Conservation (phyloP, 495 filamentous ascomycete species). For the Penicillium desertorum region DNA sequence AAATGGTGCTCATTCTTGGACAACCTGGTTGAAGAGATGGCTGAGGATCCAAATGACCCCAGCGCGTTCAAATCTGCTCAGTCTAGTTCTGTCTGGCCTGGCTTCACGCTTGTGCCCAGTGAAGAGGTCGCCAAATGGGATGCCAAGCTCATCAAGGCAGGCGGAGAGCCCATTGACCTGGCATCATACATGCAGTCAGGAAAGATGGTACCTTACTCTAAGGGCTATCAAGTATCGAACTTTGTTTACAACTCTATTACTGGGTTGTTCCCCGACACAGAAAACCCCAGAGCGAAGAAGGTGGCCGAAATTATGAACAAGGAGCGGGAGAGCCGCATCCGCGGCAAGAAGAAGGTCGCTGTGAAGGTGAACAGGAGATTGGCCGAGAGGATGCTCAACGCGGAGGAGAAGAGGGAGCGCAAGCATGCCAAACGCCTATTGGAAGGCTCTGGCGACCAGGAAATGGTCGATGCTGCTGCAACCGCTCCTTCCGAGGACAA, state of each 20-base stretch:
- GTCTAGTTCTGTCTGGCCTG: constrained; percentile 83
- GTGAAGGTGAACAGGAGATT: constrained; percentile 84
- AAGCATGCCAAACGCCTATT: constrained; percentile 59
- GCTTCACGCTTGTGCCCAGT: constrained; percentile 94
- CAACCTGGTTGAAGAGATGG: constrained; percentile 97
- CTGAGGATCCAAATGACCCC: constrained; percentile 71
- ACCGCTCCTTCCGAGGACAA: constrained; percentile 31
- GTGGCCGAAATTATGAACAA: constrained; percentile 91
- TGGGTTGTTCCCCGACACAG: constrained; percentile 4
- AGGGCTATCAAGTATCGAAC: constrained; percentile 66
- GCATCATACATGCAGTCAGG: constrained; percentile 85
- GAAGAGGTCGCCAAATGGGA: constrained; percentile 58
- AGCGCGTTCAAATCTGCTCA: constrained; percentile 56
- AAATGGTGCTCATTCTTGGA: constrained; percentile 97
- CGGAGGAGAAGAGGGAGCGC: constrained; percentile 77
- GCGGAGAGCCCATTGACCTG: constrained; percentile 33
- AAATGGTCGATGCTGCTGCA: constrained; percentile 39
- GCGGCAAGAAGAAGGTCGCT: constrained; percentile 87
- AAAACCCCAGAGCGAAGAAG: constrained; percentile 6
- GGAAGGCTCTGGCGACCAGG: constrained; percentile 55
- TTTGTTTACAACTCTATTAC: constrained; percentile 64
- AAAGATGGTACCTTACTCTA: constrained; percentile 58
- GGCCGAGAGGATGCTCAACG: constrained; percentile 76
- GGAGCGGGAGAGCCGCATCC: constrained; percentile 85
- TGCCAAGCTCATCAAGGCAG: constrained; percentile 8